phyloP scores from a whole-genome alignment of 164 flowering plant genomes.

The Vitis rotundifolia region DNA sequence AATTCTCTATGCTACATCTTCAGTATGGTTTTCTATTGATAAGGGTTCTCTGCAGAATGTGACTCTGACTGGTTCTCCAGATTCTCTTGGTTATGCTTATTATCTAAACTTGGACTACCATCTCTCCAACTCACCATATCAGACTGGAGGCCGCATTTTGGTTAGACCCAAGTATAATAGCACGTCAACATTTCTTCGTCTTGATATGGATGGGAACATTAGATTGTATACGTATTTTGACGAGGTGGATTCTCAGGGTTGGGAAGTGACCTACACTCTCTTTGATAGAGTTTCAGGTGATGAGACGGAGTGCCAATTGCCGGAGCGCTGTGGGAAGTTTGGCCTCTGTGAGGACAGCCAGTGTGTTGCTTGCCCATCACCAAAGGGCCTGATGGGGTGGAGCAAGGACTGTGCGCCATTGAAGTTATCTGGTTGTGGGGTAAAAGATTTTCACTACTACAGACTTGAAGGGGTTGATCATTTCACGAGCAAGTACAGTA shows the following conservation, averaged over 20 bases:
- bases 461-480: neutral
- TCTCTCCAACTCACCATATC: neutral
- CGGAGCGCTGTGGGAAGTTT: neutral
- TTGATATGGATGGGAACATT: slow-evolving; percentile 36
- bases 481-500: too few relatives aligned
- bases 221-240: slow-evolving; percentile 25
- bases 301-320: slow-evolving; percentile 1
- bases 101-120: neutral
- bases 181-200: slow-evolving; percentile 25
- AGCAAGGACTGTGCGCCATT: slow-evolving; percentile 30
- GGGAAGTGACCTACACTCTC: slow-evolving; percentile 30
- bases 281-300: slow-evolving; percentile 7
- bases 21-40: neutral
- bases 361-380: slow-evolving; percentile 43
- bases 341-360: slow-evolving; percentile 35
- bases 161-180: slow-evolving; percentile 34
- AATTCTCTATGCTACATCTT: neutral
- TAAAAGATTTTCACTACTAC: slow-evolving; percentile 2
- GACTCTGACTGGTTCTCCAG: neutral
- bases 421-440: slow-evolving; percentile 5
- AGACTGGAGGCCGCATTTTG: neutral
- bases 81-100: neutral
- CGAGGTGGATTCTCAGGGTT: slow-evolving; percentile 10
- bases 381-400: slow-evolving; percentile 38
- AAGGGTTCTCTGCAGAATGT: neutral